Percentiles rank a stretch among this genome's conserved stretches.
phyloP scores from a whole-genome alignment of 306 rosid species.

The Glycine latifolia region DNA sequence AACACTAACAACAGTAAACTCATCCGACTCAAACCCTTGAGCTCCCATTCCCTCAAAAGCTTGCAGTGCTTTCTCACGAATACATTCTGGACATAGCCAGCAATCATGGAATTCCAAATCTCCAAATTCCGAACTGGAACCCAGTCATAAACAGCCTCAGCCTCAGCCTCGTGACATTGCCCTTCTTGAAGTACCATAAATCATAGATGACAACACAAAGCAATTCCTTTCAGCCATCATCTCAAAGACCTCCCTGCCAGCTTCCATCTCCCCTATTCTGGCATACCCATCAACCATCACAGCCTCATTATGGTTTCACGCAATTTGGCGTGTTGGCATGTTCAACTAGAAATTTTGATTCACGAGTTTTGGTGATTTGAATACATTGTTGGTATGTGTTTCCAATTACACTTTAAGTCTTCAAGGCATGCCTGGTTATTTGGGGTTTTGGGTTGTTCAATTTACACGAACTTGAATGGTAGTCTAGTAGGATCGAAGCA shows the following conservation, averaged over 20 bases:
- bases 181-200: conserved; percentile 72
- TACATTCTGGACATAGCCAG: conserved; percentile 78
- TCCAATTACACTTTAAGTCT: too few relatives aligned
- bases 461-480: too few relatives aligned
- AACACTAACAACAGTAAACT: conserved; percentile 64
- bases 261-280: conserved; percentile 70
- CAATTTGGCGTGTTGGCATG: too few relatives aligned
- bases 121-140: conserved; percentile 64
- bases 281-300: conserved; percentile 83
- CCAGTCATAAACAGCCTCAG: conserved; percentile 52
- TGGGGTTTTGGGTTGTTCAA: too few relatives aligned
- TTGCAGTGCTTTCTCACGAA: conserved; percentile 61
- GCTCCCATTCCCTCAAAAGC: conserved; percentile 59
- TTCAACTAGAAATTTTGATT: too few relatives aligned
- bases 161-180: conserved; percentile 59
- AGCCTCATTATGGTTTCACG: conserved; percentile 39
- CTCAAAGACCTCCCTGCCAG: conserved; percentile 69
- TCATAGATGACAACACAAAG: conserved; percentile 79
- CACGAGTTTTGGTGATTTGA: too few relatives aligned
- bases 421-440: too few relatives aligned
- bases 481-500: too few relatives aligned
- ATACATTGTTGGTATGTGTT: too few relatives aligned
- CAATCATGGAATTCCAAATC: conserved; percentile 79
- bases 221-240: conserved; percentile 65
- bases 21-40: conserved; percentile 65